Conservation (phyloP, 2,329 filamentous ascomycete genomes). For the Hawksworthiomyces lignivorus region DNA sequence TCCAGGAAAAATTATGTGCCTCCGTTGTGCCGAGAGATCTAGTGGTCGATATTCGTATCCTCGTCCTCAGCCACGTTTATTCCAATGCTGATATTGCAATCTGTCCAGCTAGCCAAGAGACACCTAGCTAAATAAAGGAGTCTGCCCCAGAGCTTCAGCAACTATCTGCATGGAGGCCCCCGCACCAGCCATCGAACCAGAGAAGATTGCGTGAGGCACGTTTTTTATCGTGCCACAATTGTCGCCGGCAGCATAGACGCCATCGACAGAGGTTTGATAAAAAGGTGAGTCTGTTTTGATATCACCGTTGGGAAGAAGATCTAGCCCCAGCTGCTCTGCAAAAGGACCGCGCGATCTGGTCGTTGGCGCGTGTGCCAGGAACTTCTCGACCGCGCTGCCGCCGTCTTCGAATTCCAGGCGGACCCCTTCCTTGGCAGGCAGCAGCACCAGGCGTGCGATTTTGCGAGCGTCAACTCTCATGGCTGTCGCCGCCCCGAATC, state of each 20-base stretch:
- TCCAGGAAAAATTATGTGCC: too few species aligned
- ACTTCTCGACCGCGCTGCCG: conserved; percentile 21
- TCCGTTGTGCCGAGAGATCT: too few species aligned
- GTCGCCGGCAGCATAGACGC: conserved; percentile 49
- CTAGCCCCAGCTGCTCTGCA: conserved; percentile 35
- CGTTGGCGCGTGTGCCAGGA: conserved; percentile 23
- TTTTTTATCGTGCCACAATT: conserved; percentile 1
- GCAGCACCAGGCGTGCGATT: conserved; percentile 23
- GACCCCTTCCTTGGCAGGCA: conserved; percentile 19
- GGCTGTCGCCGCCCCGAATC: neutral
- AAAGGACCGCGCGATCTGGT: conserved; percentile 33
- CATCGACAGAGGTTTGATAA: conserved; percentile 40
- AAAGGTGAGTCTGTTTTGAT: conserved; percentile 36
- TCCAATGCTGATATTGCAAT: too few species aligned
- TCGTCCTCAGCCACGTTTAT: too few species aligned
- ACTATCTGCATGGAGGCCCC: neutral
- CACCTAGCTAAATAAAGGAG: neutral
- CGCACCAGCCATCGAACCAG: neutral
- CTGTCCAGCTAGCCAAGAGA: too few species aligned
- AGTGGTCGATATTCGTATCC: too few species aligned
- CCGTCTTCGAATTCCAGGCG: conserved; percentile 34
- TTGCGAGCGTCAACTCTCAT: conserved; percentile 23
- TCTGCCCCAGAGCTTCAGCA: neutral
- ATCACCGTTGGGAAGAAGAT: conserved; percentile 32
- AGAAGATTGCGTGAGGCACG: neutral